Evolutionary conservation across 140 eudicot species (phyloP).

Genomic region (Cichorium intybus): DNA sequence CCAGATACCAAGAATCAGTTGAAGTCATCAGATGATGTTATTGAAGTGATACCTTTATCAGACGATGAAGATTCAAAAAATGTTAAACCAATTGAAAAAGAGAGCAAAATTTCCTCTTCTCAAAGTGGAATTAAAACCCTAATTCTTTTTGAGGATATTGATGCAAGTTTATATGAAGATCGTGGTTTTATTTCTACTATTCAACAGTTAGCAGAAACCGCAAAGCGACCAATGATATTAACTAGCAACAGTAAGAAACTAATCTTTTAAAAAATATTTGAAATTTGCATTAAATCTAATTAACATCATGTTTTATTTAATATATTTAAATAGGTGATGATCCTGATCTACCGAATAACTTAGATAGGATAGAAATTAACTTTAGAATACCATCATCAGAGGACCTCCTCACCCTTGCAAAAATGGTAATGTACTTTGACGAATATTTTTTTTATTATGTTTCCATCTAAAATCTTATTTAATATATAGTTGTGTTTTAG

Average conservation of each 20-base stretch:
- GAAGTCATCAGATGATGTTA: constrained; percentile 44
- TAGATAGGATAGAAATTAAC: constrained; percentile 66
- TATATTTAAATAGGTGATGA: constrained; percentile 44
- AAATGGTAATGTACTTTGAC: constrained; percentile 44
- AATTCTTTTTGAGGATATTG: constrained; percentile 97
- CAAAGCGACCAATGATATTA: constrained; percentile 95
- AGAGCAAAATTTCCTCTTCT: constrained; percentile 28
- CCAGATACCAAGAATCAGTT: constrained; percentile 36
- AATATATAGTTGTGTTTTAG: constrained; percentile 31
- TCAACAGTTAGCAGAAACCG: constrained; percentile 89
- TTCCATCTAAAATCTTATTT: constrained; percentile 7
- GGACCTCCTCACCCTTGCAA: constrained; percentile 65
- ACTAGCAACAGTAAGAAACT: constrained; percentile 82
- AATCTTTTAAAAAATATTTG: constrained; percentile 4
- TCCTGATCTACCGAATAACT: constrained; percentile 72
- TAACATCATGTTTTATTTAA: neutral
- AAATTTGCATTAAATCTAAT: constrained; percentile 9
- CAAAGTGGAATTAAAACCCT: constrained; percentile 63
- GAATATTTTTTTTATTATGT: constrained; percentile 2
- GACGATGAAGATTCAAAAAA: constrained; percentile 49
- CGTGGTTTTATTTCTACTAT: constrained; percentile 84
- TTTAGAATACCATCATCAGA: constrained; percentile 60
- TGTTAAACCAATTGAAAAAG: constrained; percentile 7
- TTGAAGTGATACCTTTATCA: constrained; percentile 52
- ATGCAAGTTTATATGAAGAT: constrained; percentile 75